Percentiles rank a stretch among this genome's conserved stretches.
Evolutionary conservation across 352 stramenopile species (phyloP).

Genomic region (Phytophthora niederhauseri): DNA sequence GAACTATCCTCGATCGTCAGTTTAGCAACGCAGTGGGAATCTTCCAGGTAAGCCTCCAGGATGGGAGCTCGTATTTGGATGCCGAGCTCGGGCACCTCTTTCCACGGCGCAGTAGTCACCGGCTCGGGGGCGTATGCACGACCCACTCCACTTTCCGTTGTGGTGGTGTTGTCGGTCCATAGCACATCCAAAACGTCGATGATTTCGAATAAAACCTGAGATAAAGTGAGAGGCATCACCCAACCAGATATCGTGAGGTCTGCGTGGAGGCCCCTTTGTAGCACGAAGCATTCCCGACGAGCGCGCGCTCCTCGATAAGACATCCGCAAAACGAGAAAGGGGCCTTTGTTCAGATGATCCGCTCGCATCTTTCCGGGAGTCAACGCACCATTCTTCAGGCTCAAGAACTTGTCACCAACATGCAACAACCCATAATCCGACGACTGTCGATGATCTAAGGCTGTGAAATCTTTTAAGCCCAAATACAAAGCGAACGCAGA

Average conservation of each 20-base stretch:
- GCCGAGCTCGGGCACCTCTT: constrained; percentile 66
- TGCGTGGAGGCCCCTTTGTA: constrained; percentile 61
- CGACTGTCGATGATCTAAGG: constrained; percentile 71
- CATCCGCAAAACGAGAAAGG: constrained; percentile 63
- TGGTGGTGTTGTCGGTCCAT: constrained; percentile 43
- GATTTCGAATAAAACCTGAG: constrained; percentile 76
- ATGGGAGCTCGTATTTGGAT: constrained; percentile 83
- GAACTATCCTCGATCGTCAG: constrained; percentile 82
- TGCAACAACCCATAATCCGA: constrained; percentile 81
- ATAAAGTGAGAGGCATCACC: constrained; percentile 77
- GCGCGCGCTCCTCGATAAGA: constrained; percentile 66
- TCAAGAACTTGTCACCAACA: constrained; percentile 85
- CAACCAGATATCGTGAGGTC: constrained; percentile 80
- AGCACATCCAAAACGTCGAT: constrained; percentile 74
- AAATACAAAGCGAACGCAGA: constrained; percentile 70
- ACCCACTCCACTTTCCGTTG: constrained; percentile 16
- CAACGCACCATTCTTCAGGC: constrained; percentile 75
- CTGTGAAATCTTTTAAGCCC: constrained; percentile 61
- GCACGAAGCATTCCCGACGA: constrained; percentile 53
- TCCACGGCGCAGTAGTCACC: constrained; percentile 41
- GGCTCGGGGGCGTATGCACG: constrained; percentile 22
- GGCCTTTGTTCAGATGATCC: constrained; percentile 60
- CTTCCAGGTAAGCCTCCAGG: constrained; percentile 86
- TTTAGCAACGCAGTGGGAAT: constrained; percentile 88
- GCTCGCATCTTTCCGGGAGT: constrained; percentile 71